phyloP scores from a whole-genome alignment of 2,329 filamentous ascomycete genomes.

The Aciculosporium take region DNA sequence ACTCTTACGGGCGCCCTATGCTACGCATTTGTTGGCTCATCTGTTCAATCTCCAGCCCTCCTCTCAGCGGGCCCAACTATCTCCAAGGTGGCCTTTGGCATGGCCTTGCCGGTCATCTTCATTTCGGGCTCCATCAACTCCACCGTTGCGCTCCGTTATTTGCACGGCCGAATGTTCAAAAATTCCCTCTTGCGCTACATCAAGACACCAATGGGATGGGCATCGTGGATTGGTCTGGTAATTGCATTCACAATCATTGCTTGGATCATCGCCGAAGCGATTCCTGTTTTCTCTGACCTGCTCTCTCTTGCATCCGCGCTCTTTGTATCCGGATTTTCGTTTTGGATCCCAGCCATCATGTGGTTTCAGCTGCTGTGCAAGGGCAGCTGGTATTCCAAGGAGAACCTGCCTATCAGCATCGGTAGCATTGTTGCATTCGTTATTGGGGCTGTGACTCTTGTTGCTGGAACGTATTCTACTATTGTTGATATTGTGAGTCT shows the following conservation, averaged over 20 bases:
- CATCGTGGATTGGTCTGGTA: slow-evolving; percentile 44
- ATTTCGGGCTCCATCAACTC: slow-evolving; percentile 60
- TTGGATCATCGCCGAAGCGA: slow-evolving; percentile 56
- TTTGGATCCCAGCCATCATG: slow-evolving; percentile 25
- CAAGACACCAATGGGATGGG: slow-evolving; percentile 34
- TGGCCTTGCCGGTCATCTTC: slow-evolving; percentile 59
- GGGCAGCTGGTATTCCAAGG: slow-evolving; percentile 13
- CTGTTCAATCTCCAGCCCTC: slow-evolving; percentile 52
- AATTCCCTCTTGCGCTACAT: slow-evolving; percentile 29
- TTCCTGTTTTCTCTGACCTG: slow-evolving; percentile 57
- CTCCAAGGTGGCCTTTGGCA: slow-evolving; percentile 53
- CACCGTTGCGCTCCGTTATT: slow-evolving; percentile 30
- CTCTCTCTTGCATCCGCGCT: slow-evolving; percentile 36
- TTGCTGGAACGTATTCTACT: slow-evolving; percentile 16
- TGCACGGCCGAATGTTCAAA: slow-evolving; percentile 31
- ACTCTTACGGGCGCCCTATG: slow-evolving; percentile 51
- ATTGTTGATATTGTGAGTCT: slow-evolving; percentile 17
- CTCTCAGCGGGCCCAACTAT: slow-evolving; percentile 45
- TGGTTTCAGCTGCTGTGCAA: slow-evolving; percentile 25
- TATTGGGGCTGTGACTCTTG: slow-evolving; percentile 14
- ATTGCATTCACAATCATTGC: slow-evolving; percentile 43
- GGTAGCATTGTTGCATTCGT: slow-evolving; percentile 15
- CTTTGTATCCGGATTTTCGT: slow-evolving; percentile 27
- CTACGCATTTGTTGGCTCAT: slow-evolving; percentile 52
- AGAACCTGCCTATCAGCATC: slow-evolving; percentile 12